Evolutionary conservation across 306 rosid genomes (phyloP).

Genomic region (Castanopsis chinensis): DNA sequence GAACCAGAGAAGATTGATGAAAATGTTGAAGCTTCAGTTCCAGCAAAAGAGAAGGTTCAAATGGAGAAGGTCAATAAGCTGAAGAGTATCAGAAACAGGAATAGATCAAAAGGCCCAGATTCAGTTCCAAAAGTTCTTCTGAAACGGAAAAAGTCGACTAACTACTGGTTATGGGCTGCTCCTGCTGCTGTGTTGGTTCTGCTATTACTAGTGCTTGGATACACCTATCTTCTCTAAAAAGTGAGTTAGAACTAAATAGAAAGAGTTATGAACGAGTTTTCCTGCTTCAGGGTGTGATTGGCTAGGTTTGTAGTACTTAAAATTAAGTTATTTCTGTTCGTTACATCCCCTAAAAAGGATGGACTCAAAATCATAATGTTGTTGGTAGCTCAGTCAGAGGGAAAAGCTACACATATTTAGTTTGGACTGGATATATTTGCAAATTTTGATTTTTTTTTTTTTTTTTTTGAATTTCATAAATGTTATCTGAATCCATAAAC

Average conservation of each 20-base stretch:
- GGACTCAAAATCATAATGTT: slow-evolving; percentile 44
- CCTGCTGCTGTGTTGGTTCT: slow-evolving; percentile 52
- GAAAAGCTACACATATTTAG: slow-evolving; percentile 34
- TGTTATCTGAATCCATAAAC: slow-evolving; percentile 21
- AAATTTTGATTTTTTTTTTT: slow-evolving; percentile 48
- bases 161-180: slow-evolving; percentile 68
- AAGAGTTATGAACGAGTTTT: slow-evolving; percentile 36
- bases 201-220: slow-evolving; percentile 53
- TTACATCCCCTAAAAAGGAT: slow-evolving; percentile 46
- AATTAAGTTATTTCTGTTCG: slow-evolving; percentile 48
- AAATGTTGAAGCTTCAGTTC: slow-evolving; percentile 35
- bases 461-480: slow-evolving; percentile 28
- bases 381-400: slow-evolving; percentile 33
- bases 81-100: slow-evolving; percentile 41
- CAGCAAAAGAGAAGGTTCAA: slow-evolving; percentile 42
- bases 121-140: slow-evolving; percentile 54
- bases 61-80: slow-evolving; percentile 54
- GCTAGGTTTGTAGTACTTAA: slow-evolving; percentile 43
- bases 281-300: slow-evolving; percentile 19
- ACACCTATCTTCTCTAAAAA: slow-evolving; percentile 49
- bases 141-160: slow-evolving; percentile 67
- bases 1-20: slow-evolving; percentile 54
- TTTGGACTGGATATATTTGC: slow-evolving; percentile 36
- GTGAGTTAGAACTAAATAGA: slow-evolving; percentile 30
- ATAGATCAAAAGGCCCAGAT: slow-evolving; percentile 51